Evolutionary conservation across 495 filamentous ascomycete genomes (phyloP).

Genomic region (Annulohypoxylon maeteangense): DNA sequence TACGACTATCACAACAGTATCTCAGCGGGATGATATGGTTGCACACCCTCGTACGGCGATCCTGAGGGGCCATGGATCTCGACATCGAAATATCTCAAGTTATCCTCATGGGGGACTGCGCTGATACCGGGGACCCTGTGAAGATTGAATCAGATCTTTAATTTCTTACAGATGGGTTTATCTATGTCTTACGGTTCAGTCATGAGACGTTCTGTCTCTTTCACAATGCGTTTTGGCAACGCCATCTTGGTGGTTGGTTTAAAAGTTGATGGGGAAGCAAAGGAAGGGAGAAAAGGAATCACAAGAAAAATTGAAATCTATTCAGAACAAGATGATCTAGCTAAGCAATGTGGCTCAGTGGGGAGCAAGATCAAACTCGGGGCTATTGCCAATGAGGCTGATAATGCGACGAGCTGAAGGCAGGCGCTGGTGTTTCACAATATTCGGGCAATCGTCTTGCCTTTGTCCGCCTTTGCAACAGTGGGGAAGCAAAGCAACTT

Average conservation of each 20-base stretch:
- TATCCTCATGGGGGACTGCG: conserved; percentile 97
- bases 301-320: not conserved
- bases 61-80: conserved; percentile 93
- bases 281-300: not conserved
- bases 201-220: conserved; percentile 98
- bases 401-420: not conserved
- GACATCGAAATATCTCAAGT: conserved; percentile 97
- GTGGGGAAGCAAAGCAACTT: conserved; percentile 14
- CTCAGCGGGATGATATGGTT: not conserved
- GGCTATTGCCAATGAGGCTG: conserved; percentile 9
- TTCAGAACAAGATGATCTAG: not conserved
- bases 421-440: not conserved
- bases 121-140: conserved; percentile 93
- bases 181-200: conserved; percentile 82
- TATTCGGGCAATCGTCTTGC: not conserved
- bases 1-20: not conserved
- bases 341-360: not conserved
- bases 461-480: conserved; percentile 1
- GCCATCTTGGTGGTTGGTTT: conserved; percentile 63
- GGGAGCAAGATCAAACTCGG: not conserved
- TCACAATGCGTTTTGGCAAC: conserved; percentile 95
- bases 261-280: not conserved
- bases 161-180: not conserved
- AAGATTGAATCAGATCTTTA: conserved; percentile 27
- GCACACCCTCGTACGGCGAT: conserved; percentile 88